Evolutionary conservation across 306 rosid genomes (phyloP).

Genomic region (Cucumis melo): DNA sequence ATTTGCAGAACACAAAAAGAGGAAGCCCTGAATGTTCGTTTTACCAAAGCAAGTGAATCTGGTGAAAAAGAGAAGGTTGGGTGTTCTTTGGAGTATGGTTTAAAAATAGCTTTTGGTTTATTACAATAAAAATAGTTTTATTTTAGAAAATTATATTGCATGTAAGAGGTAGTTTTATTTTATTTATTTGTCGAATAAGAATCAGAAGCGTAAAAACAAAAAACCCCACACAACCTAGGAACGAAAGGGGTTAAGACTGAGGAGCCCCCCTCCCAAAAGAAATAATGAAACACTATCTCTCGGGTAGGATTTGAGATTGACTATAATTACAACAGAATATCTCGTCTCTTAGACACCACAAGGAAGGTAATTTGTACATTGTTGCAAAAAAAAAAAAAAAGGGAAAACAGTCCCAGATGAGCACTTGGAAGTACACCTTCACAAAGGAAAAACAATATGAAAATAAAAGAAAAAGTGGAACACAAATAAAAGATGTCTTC

Average conservation of each 20-base stretch:
- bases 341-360: no score
- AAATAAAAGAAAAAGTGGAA: neutral
- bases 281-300: neutral
- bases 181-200: neutral
- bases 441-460: neutral
- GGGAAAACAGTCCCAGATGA: no score
- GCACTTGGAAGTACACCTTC: no score
- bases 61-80: conserved; percentile 87
- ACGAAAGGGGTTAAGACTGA: neutral
- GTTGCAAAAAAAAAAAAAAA: no score
- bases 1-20: conserved; percentile 63
- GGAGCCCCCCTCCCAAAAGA: neutral
- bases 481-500: neutral
- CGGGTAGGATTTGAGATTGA: neutral
- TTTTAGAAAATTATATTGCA: neutral
- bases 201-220: neutral
- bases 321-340: no score
- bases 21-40: conserved; percentile 88
- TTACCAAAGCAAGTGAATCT: conserved; percentile 53
- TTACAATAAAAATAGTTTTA: neutral
- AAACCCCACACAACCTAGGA: neutral
- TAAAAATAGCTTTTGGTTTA: conserved; percentile 3
- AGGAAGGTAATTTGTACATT: no score
- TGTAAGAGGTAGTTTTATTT: neutral
- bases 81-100: conserved; percentile 8